These are phyloP conservation scores for Aspergillus carbonarius DNA, from an alignment of 2,329 filamentous ascomycete genomes.

Conservation along the genomic window DNA sequence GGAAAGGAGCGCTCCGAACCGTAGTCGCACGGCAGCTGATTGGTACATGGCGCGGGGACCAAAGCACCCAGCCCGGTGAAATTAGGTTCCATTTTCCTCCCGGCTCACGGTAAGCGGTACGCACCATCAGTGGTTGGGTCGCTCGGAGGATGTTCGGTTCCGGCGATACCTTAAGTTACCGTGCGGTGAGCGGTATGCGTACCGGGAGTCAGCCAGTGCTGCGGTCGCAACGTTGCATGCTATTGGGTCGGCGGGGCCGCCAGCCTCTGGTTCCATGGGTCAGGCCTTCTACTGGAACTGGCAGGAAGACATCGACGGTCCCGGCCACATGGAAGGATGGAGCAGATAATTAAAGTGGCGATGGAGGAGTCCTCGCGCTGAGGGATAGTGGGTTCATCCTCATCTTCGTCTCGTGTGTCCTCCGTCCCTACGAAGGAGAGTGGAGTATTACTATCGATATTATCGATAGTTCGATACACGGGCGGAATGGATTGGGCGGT, in stretches of 20 bases:
- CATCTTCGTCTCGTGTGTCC: background rate
- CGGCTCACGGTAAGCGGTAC: slow-evolving; percentile 2
- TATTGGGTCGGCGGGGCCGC: slow-evolving; percentile 10
- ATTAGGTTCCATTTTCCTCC: background rate
- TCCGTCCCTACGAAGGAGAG: background rate
- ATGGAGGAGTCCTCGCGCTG: slow-evolving; percentile 1
- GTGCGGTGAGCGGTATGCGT: slow-evolving; percentile 1
- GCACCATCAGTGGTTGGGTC: slow-evolving; percentile 1
- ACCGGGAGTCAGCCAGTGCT: background rate
- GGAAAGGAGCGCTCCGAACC: slow-evolving; percentile 34
- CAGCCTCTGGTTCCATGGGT: slow-evolving; percentile 18
- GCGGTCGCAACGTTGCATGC: background rate
- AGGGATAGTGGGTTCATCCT: background rate
- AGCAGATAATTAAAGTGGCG: slow-evolving; percentile 11
- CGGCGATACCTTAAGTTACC: slow-evolving; percentile 7
- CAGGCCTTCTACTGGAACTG: slow-evolving; percentile 4
- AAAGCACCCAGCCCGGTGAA: slow-evolving; percentile 9
- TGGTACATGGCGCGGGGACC: slow-evolving; percentile 8
- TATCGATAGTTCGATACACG: background rate
- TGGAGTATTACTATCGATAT: background rate
- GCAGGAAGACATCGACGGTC: slow-evolving; percentile 8
- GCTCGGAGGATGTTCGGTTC: slow-evolving; percentile 19
- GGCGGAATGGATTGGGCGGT: slow-evolving; percentile 2
- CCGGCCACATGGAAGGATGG: background rate
- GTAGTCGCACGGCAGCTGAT: slow-evolving; percentile 31